Percentiles rank a stretch among this genome's conserved stretches.
Evolutionary conservation across 2,329 filamentous ascomycete genomes (phyloP).

Genomic region (Cadophora malorum): DNA sequence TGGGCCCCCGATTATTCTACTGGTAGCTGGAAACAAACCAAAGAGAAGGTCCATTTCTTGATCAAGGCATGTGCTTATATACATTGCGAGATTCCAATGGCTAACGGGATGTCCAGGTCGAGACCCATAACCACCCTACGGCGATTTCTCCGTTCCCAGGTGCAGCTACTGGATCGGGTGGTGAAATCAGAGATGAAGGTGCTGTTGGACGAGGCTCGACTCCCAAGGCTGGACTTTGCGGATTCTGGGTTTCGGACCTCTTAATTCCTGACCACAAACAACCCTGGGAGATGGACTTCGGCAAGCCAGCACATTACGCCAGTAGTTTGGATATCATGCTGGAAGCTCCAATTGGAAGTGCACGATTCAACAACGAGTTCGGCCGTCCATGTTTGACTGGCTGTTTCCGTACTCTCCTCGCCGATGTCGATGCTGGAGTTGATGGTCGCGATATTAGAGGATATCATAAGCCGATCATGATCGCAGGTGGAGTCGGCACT

Average conservation of each 20-base stretch:
- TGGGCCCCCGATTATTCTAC: constrained; percentile 90
- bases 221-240: constrained; percentile 89
- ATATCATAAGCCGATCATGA: constrained; percentile 99
- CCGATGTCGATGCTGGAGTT: constrained; percentile 65
- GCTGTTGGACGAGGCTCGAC: constrained; percentile 91
- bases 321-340: constrained; percentile 97
- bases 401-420: constrained; percentile 89
- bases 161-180: constrained; percentile 92
- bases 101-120: constrained; percentile 46
- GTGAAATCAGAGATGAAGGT: constrained; percentile 94
- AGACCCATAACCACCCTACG: constrained; percentile 97
- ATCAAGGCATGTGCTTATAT: constrained; percentile 69
- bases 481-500: constrained; percentile 92
- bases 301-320: constrained; percentile 89
- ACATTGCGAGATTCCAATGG: background rate
- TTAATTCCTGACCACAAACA: constrained; percentile 82
- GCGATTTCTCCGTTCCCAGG: constrained; percentile 93
- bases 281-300: constrained; percentile 92
- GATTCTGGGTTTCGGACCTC: constrained; percentile 95
- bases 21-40: constrained; percentile 85
- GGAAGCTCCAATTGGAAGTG: constrained; percentile 93
- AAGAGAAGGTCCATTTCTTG: constrained; percentile 85
- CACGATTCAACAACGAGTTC: constrained; percentile 97
- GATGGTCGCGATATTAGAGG: constrained; percentile 74
- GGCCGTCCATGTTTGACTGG: constrained; percentile 87